A percentile compares a stretch with the other conserved stretches of the same genome.
These are phyloP conservation scores for Hericium erinaceus DNA, from an alignment of 768 basidiomycete species.

Conservation along the genomic window DNA sequence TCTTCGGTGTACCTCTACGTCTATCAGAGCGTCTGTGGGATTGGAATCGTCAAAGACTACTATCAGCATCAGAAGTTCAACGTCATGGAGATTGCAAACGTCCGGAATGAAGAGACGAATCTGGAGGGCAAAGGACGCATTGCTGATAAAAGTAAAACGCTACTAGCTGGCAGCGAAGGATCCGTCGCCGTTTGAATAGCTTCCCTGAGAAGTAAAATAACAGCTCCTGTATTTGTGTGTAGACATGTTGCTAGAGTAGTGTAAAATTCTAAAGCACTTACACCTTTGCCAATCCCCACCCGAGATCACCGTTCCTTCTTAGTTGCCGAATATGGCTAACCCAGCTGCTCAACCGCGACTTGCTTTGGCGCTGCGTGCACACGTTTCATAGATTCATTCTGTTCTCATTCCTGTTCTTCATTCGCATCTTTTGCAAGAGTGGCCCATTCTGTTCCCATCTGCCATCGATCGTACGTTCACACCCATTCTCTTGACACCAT, in stretches of 20 bases:
- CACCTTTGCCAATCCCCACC: too few relatives aligned
- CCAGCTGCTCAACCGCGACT: not conserved
- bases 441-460: too few relatives aligned
- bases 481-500: not conserved
- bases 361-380: not conserved
- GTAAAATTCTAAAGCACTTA: too few relatives aligned
- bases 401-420: too few relatives aligned
- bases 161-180: not conserved
- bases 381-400: too few relatives aligned
- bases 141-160: not conserved
- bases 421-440: too few relatives aligned
- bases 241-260: too few relatives aligned
- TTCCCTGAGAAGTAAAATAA: too few relatives aligned
- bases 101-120: slow-evolving; percentile 29
- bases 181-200: too few relatives aligned
- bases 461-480: too few relatives aligned
- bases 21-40: slow-evolving; percentile 62
- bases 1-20: not conserved
- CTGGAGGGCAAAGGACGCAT: slow-evolving; percentile 26
- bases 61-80: slow-evolving; percentile 71
- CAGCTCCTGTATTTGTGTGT: too few relatives aligned
- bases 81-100: slow-evolving; percentile 56
- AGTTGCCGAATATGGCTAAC: not conserved
- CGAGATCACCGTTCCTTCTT: not conserved
- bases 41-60: slow-evolving; percentile 67